These are phyloP conservation scores for Pleurotus citrinopileatus DNA, from an alignment of 768 basidiomycete species.

Conservation along the genomic window DNA sequence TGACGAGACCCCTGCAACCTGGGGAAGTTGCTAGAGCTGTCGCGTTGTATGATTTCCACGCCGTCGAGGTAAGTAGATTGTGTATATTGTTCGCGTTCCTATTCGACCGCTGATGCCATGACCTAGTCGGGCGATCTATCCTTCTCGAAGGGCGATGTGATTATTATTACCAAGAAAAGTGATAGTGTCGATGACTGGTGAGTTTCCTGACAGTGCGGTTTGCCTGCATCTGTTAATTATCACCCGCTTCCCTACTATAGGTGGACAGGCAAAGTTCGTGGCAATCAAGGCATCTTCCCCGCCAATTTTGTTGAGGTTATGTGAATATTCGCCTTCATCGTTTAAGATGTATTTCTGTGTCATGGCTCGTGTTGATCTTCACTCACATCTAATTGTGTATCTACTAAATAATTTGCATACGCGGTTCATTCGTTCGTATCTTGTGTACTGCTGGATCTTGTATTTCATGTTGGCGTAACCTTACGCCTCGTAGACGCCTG, in stretches of 20 bases:
- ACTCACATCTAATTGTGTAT: too few species aligned
- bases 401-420: too few species aligned
- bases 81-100: not conserved
- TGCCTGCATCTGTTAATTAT: conserved; percentile 4
- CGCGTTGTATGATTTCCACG: conserved; percentile 71
- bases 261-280: conserved; percentile 74
- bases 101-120: conserved; percentile 12
- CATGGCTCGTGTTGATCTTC: too few species aligned
- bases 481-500: too few species aligned
- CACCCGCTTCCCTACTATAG: too few species aligned
- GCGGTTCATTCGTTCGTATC: too few species aligned
- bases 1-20: conserved; percentile 44
- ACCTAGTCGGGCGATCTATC: conserved; percentile 68
- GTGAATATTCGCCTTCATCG: too few species aligned
- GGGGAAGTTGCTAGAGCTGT: conserved; percentile 68
- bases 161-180: conserved; percentile 66
- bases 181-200: conserved; percentile 75
- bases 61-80: conserved; percentile 54
- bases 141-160: conserved; percentile 74
- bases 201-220: conserved; percentile 16
- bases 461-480: too few species aligned
- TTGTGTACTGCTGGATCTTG: too few species aligned
- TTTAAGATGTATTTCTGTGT: too few species aligned
- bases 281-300: conserved; percentile 68
- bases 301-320: conserved; percentile 81